Conservation (phyloP, 2,329 filamentous ascomycete genomes). For the Passalora sequoiae region DNA sequence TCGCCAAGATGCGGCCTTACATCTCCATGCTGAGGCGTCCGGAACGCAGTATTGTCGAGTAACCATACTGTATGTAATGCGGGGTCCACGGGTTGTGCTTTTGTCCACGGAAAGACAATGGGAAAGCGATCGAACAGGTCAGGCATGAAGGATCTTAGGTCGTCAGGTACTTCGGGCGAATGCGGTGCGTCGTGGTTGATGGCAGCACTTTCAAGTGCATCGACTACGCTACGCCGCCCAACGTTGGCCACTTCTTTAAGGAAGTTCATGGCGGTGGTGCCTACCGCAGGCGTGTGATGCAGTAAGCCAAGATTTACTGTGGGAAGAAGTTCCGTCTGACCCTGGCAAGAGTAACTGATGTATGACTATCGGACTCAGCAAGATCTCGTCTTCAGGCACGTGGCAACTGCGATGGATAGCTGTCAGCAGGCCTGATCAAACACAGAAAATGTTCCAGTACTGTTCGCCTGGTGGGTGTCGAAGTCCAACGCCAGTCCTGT, state of each 20-base stretch:
- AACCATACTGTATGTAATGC: slow-evolving; percentile 77
- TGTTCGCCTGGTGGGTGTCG: no score
- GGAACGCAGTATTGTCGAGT: slow-evolving; percentile 82
- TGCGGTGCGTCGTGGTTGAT: slow-evolving; percentile 29
- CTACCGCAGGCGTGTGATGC: slow-evolving; percentile 11
- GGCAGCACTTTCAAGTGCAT: slow-evolving; percentile 22
- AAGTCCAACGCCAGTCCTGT: no score
- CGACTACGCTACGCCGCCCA: slow-evolving; percentile 27
- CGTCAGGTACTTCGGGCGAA: slow-evolving; percentile 32
- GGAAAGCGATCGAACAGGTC: slow-evolving; percentile 43
- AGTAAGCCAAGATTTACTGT: neutral
- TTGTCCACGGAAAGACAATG: slow-evolving; percentile 46
- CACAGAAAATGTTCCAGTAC: no score
- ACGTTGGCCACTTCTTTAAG: slow-evolving; percentile 26
- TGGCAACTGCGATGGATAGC: no score
- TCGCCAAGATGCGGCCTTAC: slow-evolving; percentile 19
- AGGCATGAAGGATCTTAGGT: slow-evolving; percentile 30
- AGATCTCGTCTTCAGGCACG: no score
- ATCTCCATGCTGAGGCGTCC: slow-evolving; percentile 34
- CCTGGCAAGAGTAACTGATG: neutral
- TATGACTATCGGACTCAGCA: neutral
- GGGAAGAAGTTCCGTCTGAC: neutral
- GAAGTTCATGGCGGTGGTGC: slow-evolving; percentile 23
- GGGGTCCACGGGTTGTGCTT: slow-evolving; percentile 46
- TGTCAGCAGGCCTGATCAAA: no score